phyloP scores from a whole-genome alignment of 495 filamentous ascomycete species.

The Alectoria sarmentosa region DNA sequence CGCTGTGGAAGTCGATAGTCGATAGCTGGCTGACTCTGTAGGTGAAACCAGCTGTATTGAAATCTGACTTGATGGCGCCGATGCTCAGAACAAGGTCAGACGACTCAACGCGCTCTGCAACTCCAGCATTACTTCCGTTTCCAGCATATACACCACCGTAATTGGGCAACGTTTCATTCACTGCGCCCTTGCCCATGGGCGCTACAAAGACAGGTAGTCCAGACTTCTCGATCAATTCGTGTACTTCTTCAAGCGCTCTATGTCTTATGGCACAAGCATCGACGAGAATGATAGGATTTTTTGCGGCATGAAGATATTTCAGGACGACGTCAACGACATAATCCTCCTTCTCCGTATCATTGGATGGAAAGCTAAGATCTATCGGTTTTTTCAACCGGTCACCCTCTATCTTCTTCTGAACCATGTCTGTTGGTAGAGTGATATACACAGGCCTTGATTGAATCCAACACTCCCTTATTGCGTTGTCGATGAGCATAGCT shows the following conservation, averaged over 20 bases:
- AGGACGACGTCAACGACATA: conserved; percentile 77
- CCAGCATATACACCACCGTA: conserved; percentile 89
- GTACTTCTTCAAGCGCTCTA: conserved; percentile 64
- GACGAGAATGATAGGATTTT: conserved; percentile 73
- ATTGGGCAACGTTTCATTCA: conserved; percentile 66
- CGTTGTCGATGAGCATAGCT: conserved; percentile 69
- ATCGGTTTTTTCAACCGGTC: conserved; percentile 60
- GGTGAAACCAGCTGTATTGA: conserved; percentile 87
- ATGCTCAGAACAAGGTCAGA: conserved; percentile 80
- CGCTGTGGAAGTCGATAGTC: conserved; percentile 84
- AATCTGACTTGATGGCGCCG: conserved; percentile 80
- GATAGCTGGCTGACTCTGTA: conserved; percentile 75
- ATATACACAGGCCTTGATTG: conserved; percentile 75
- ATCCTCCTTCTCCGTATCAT: conserved; percentile 68
- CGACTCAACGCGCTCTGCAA: conserved; percentile 65
- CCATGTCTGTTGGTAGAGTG: conserved; percentile 79
- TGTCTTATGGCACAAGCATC: conserved; percentile 91
- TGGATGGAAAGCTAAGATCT: conserved; percentile 55
- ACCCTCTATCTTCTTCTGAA: conserved; percentile 70
- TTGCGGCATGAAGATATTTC: conserved; percentile 67
- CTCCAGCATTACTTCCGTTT: conserved; percentile 62
- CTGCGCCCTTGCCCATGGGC: conserved; percentile 87
- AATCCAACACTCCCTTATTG: conserved; percentile 71
- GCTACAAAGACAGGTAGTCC: conserved; percentile 77
- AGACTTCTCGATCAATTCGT: conserved; percentile 68